Evolutionary conservation across 768 basidiomycete species (phyloP).

Genomic region (Leccinum broughii): DNA sequence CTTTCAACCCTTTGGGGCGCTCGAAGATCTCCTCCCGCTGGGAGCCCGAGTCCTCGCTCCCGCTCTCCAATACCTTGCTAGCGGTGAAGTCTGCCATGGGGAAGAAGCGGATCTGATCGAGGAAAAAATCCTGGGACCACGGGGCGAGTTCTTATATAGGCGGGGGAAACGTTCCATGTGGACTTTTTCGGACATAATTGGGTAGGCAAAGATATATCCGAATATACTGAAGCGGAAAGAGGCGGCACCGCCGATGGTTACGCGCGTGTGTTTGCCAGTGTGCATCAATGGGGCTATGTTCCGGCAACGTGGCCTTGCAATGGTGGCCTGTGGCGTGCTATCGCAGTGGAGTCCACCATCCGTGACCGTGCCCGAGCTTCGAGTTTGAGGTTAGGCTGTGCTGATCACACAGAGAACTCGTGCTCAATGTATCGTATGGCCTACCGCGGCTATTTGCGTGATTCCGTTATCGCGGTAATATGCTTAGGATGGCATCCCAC

Average conservation of each 20-base stretch:
- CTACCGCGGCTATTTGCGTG: not conserved
- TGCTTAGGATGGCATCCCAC: too few relatives aligned
- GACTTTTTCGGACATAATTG: conserved; percentile 16
- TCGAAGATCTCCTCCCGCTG: conserved; percentile 37
- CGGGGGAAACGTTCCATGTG: not conserved
- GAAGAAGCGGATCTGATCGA: not conserved
- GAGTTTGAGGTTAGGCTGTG: not conserved
- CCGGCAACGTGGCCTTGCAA: not conserved
- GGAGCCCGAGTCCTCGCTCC: conserved; percentile 32
- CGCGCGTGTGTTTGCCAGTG: not conserved
- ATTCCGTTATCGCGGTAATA: not conserved
- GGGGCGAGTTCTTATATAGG: conserved; percentile 17
- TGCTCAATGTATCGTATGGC: not conserved
- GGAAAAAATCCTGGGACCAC: not conserved
- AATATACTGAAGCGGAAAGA: not conserved
- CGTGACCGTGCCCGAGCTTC: not conserved
- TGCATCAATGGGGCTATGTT: not conserved
- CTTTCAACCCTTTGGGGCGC: conserved; percentile 52
- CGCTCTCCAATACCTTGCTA: conserved; percentile 26
- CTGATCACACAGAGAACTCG: not conserved
- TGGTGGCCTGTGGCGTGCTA: not conserved
- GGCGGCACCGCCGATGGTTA: not conserved
- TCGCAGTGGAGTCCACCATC: not conserved
- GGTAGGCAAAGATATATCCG: not conserved
- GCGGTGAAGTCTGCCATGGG: conserved; percentile 17